Percentiles rank a stretch among this genome's conserved stretches.
Evolutionary conservation across 2,329 filamentous ascomycete species (phyloP).

Genomic region (Beauveria scarabaeidicola): DNA sequence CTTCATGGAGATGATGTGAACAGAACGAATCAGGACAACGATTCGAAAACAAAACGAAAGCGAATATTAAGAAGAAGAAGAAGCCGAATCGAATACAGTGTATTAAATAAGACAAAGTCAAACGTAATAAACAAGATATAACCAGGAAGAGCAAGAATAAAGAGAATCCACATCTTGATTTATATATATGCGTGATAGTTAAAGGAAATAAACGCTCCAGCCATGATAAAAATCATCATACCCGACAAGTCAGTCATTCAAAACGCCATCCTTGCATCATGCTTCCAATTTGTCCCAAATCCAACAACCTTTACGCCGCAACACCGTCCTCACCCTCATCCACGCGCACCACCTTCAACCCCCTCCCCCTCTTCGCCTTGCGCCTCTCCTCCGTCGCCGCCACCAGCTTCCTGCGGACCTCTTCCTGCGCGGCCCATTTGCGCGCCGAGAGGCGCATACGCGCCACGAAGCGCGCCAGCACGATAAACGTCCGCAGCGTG

Average conservation of each 20-base stretch:
- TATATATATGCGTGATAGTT: neutral
- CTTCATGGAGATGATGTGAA: neutral
- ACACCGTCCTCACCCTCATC: constrained; percentile 18
- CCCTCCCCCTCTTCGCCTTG: constrained; percentile 34
- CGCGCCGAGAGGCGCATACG: constrained; percentile 40
- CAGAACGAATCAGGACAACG: neutral
- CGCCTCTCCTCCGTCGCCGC: constrained; percentile 39
- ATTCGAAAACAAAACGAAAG: neutral
- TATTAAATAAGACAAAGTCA: no score
- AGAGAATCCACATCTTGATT: neutral
- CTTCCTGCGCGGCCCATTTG: constrained; percentile 44
- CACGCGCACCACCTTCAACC: constrained; percentile 31
- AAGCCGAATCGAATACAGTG: no score
- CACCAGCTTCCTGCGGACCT: constrained; percentile 38
- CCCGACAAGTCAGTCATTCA: neutral
- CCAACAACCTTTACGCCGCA: neutral
- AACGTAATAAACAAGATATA: neutral
- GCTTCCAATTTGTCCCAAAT: neutral
- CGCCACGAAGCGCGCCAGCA: constrained; percentile 44
- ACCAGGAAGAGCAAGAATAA: neutral
- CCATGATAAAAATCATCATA: neutral
- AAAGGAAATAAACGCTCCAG: neutral
- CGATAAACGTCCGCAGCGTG: constrained; percentile 37
- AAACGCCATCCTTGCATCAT: no score
- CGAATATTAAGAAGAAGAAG: neutral